phyloP scores from a whole-genome alignment of 2,329 filamentous ascomycete species.

The Fonsecaea monophora region DNA sequence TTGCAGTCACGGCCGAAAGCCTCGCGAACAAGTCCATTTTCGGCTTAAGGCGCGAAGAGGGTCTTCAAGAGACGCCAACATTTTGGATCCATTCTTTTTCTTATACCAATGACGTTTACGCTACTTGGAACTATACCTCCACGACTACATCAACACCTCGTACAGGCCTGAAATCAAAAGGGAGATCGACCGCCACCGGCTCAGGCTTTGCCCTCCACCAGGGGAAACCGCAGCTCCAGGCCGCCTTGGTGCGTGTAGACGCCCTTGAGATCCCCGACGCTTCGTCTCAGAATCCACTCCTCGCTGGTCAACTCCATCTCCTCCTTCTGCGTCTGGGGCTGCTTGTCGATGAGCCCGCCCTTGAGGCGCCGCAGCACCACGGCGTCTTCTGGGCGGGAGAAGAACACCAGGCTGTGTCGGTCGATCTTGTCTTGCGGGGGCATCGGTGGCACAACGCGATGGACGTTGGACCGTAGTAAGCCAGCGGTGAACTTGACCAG shows the following conservation, averaged over 20 bases:
- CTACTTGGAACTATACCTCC: not conserved
- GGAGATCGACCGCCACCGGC: not conserved
- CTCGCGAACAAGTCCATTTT: not conserved
- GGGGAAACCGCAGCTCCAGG: conserved; percentile 8
- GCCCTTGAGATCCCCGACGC: conserved; percentile 17
- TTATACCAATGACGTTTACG: not conserved
- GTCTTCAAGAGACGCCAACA: not conserved
- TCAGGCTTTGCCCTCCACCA: conserved; percentile 14
- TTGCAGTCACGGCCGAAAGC: not conserved
- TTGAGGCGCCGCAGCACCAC: conserved; percentile 12
- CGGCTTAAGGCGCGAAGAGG: not conserved
- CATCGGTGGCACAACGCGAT: conserved; percentile 59
- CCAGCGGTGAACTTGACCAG: conserved; percentile 55
- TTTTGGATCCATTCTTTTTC: not conserved
- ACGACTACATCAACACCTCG: not conserved
- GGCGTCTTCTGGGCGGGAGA: conserved; percentile 53
- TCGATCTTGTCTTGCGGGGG: conserved; percentile 53
- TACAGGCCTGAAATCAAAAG: not conserved
- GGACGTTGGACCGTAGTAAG: conserved; percentile 51
- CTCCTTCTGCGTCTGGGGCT: conserved; percentile 15
- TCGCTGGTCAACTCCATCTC: conserved; percentile 18
- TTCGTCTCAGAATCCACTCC: conserved; percentile 19
- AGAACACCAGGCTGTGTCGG: conserved; percentile 63
- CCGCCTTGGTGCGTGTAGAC: conserved; percentile 18
- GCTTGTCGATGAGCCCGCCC: conserved; percentile 19